phyloP scores from a whole-genome alignment of 1,284 basidiomycete genomes.

The Boletus semigastroideus region DNA sequence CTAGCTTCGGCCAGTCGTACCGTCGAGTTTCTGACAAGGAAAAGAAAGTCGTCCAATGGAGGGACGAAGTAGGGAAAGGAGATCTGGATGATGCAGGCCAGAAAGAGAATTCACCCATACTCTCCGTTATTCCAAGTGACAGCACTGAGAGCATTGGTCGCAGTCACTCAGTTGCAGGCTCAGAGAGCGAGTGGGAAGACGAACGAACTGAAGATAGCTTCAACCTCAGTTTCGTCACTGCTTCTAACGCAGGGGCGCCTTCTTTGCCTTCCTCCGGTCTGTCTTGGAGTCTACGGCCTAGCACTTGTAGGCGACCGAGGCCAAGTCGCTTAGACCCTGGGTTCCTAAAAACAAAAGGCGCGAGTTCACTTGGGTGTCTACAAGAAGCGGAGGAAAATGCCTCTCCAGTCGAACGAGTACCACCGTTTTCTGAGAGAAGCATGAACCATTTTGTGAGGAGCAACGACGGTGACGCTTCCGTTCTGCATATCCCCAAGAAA shows the following conservation, averaged over 20 bases:
- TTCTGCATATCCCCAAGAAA: slow-evolving; percentile 37
- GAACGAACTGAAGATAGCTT: slow-evolving; percentile 77
- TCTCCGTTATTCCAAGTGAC: slow-evolving; percentile 39
- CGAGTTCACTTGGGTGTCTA: slow-evolving; percentile 58
- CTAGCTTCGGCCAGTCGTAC: slow-evolving; percentile 62
- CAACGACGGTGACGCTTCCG: slow-evolving; percentile 9
- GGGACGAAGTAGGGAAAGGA: slow-evolving; percentile 84
- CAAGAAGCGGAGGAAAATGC: slow-evolving; percentile 68
- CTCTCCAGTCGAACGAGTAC: slow-evolving; percentile 34
- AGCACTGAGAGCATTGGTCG: slow-evolving; percentile 28
- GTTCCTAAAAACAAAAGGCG: slow-evolving; percentile 62
- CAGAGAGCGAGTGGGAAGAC: slow-evolving; percentile 87
- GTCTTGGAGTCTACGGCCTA: slow-evolving; percentile 12
- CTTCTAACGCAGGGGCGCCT: slow-evolving; percentile 30
- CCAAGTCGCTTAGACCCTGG: slow-evolving; percentile 65
- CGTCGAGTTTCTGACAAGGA: slow-evolving; percentile 62
- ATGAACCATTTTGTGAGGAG: slow-evolving; percentile 46
- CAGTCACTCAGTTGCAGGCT: slow-evolving; percentile 49
- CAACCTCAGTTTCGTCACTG: slow-evolving; percentile 47
- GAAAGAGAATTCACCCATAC: slow-evolving; percentile 44
- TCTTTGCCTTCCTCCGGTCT: slow-evolving; percentile 17
- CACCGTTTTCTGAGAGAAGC: slow-evolving; percentile 61
- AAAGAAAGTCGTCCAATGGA: slow-evolving; percentile 87
- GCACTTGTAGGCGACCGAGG: slow-evolving; percentile 45
- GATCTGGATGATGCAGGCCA: slow-evolving; percentile 69